Percentiles rank a stretch among this genome's conserved stretches.
Conservation (phyloP, 805 yeast species). For the Hanseniaspora occidentalis region DNA sequence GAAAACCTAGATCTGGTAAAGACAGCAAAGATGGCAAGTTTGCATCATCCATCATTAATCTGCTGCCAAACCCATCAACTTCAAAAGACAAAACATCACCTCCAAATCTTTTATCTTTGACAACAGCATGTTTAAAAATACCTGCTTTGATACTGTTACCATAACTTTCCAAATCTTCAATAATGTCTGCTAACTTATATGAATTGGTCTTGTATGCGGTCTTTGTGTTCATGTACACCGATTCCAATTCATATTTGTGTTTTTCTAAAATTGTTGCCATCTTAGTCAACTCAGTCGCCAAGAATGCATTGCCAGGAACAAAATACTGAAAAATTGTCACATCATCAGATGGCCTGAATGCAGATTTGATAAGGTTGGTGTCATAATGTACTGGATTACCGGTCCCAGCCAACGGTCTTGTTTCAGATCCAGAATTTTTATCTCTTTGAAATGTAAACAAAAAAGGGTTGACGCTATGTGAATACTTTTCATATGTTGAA, state of each 20-base stretch:
- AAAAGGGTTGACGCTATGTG: constrained; percentile 30
- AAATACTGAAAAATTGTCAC: constrained; percentile 70
- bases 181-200: constrained; percentile 18
- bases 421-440: constrained; percentile 70
- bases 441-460: constrained; percentile 60
- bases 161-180: constrained; percentile 22
- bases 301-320: constrained; percentile 76
- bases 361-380: constrained; percentile 66
- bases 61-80: constrained; percentile 76
- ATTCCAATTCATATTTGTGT: constrained; percentile 4
- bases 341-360: constrained; percentile 84
- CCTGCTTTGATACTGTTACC: constrained; percentile 38
- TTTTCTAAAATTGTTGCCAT: constrained; percentile 20
- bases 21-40: constrained; percentile 74
- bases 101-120: constrained; percentile 45
- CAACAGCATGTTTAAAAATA: constrained; percentile 49
- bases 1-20: constrained; percentile 67
- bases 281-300: constrained; percentile 48
- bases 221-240: constrained; percentile 6
- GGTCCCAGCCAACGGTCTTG: constrained; percentile 62
- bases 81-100: constrained; percentile 82
- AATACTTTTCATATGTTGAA: constrained; percentile 41
- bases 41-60: constrained; percentile 77
- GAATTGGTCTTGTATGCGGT: constrained; percentile 18
- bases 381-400: constrained; percentile 73